Evolutionary conservation across 441 rosid species (phyloP).

Genomic region (Manihot esculenta): DNA sequence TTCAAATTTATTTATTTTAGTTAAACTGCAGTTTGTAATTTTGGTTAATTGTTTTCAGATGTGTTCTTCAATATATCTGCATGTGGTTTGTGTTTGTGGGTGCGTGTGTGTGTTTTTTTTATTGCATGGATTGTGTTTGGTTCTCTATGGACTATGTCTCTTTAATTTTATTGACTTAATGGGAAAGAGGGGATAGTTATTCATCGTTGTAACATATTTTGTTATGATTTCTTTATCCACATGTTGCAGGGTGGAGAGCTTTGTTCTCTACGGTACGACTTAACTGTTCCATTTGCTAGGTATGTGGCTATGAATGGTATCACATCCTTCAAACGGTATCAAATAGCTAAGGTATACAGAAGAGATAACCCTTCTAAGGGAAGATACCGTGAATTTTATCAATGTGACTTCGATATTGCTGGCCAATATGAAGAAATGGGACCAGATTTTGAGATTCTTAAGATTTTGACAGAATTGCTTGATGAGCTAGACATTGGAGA

Average conservation of each 20-base stretch:
- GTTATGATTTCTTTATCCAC: constrained; percentile 6
- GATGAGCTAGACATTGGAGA: constrained; percentile 79
- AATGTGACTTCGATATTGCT: constrained; percentile 94
- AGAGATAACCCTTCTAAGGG: constrained; percentile 96
- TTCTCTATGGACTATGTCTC: background rate
- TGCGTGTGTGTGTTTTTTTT: too few relatives aligned
- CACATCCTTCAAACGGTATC: constrained; percentile 79
- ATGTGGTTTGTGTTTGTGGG: too few relatives aligned
- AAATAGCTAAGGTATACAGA: constrained; percentile 86
- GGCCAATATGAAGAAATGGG: constrained; percentile 88
- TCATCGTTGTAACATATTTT: background rate
- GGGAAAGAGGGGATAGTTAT: background rate
- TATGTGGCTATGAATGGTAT: constrained; percentile 92
- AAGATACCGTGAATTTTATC: constrained; percentile 92
- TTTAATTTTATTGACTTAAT: background rate
- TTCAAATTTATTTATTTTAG: too few relatives aligned
- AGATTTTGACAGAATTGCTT: constrained; percentile 78
- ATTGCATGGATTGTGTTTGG: background rate
- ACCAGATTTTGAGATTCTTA: constrained; percentile 84
- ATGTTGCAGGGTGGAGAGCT: constrained; percentile 90
- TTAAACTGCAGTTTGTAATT: too few relatives aligned
- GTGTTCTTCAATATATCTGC: too few relatives aligned
- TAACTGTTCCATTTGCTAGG: constrained; percentile 94
- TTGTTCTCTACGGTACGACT: constrained; percentile 88
- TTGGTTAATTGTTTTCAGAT: too few relatives aligned